These are phyloP conservation scores for Pseudogymnoascus sp. DNA, from an alignment of 2,329 filamentous ascomycete genomes.

Conservation along the genomic window DNA sequence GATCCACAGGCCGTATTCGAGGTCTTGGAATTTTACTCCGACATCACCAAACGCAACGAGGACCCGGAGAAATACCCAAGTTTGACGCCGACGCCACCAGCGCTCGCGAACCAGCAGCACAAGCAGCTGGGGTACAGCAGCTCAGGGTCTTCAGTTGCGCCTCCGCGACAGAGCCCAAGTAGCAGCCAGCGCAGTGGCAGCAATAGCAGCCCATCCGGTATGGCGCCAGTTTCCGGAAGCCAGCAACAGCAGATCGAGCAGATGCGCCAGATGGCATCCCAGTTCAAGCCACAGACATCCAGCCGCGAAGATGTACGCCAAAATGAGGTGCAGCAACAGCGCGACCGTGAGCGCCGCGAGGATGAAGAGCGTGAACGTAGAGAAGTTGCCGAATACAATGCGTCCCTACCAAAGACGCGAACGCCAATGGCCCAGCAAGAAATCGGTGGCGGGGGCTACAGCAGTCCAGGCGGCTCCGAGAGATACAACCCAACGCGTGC, in stretches of 20 bases:
- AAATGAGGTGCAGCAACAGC: constrained; percentile 52
- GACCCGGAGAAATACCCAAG: constrained; percentile 61
- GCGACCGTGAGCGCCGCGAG: constrained; percentile 42
- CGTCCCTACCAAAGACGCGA: constrained; percentile 74
- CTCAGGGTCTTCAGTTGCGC: constrained; percentile 48
- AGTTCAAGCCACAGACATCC: constrained; percentile 44
- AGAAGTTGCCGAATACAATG: constrained; percentile 83
- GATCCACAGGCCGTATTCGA: constrained; percentile 83
- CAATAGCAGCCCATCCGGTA: constrained; percentile 28
- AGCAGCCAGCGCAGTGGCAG: constrained; percentile 35
- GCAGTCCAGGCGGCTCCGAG: constrained; percentile 39
- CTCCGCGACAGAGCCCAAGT: constrained; percentile 55
- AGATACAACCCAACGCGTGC: constrained; percentile 81
- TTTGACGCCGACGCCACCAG: constrained; percentile 58
- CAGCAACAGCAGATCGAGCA: constrained; percentile 43
- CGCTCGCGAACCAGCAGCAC: constrained; percentile 43
- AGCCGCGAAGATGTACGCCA: constrained; percentile 46
- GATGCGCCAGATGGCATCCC: constrained; percentile 48
- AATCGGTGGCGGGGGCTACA: constrained; percentile 53
- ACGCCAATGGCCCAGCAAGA: constrained; percentile 82
- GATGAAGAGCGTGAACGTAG: constrained; percentile 60
- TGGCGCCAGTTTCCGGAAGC: constrained; percentile 38
- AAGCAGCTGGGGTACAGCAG: constrained; percentile 56
- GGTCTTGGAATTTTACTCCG: constrained; percentile 77
- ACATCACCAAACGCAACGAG: constrained; percentile 67